These are phyloP conservation scores for Singerocomus inundabilis DNA, from an alignment of 1,284 basidiomycete genomes.

Conservation along the genomic window DNA sequence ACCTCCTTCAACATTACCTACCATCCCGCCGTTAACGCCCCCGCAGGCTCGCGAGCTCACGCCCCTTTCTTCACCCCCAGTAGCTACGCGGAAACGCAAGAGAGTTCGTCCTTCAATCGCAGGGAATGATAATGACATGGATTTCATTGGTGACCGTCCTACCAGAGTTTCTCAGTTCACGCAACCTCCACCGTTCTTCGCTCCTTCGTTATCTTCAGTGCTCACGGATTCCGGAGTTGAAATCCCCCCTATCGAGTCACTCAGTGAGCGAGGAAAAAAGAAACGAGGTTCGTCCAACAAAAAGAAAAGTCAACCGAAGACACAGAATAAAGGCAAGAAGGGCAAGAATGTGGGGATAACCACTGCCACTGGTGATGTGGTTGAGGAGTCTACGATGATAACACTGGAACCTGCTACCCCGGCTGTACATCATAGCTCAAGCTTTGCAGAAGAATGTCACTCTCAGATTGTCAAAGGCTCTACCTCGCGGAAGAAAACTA, in stretches of 20 bases:
- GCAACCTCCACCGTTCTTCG: constrained; percentile 30
- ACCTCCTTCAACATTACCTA: constrained; percentile 25
- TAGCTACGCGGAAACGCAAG: constrained; percentile 27
- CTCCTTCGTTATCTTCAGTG: constrained; percentile 27
- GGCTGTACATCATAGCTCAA: neutral
- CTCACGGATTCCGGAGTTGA: constrained; percentile 26
- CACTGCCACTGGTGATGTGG: neutral
- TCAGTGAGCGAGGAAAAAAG: constrained; percentile 13
- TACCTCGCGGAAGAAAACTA: neutral
- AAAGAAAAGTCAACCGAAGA: constrained; percentile 13
- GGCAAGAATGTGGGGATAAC: constrained; percentile 8
- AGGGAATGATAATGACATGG: constrained; percentile 17
- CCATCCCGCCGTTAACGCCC: constrained; percentile 30
- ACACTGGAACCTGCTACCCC: constrained; percentile 1
- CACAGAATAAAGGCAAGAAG: constrained; percentile 22
- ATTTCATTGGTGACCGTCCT: constrained; percentile 4
- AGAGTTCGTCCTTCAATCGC: constrained; percentile 14
- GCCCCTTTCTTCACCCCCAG: constrained; percentile 24
- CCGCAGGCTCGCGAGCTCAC: constrained; percentile 19
- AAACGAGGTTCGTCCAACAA: constrained; percentile 9
- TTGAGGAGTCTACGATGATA: neutral
- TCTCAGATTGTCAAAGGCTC: neutral
- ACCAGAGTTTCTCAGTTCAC: neutral
- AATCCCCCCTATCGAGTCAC: constrained; percentile 11
- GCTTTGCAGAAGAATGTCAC: neutral